Conservation (phyloP, 2,329 filamentous ascomycete genomes). For the Fusarium guadeloupense region DNA sequence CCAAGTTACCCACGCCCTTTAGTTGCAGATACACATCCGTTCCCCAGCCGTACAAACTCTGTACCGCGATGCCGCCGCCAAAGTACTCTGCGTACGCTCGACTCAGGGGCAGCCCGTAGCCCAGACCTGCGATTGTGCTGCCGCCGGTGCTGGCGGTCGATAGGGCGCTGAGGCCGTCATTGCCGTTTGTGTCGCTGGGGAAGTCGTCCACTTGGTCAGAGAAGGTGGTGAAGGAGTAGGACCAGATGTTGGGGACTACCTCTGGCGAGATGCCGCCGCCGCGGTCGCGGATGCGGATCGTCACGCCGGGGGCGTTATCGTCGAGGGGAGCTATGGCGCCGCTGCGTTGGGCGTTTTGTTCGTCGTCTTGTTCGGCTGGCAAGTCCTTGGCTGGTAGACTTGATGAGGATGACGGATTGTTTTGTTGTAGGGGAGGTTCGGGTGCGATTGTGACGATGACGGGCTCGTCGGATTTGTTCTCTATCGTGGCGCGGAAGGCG, state of each 20-base stretch:
- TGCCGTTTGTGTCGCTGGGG: slow-evolving; percentile 52
- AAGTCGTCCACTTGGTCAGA: slow-evolving; percentile 63
- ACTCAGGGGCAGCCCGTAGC: slow-evolving; percentile 90
- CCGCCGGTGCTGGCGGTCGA: slow-evolving; percentile 75
- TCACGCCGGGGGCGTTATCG: slow-evolving; percentile 81
- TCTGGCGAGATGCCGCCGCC: slow-evolving; percentile 91
- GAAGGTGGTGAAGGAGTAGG: slow-evolving; percentile 97
- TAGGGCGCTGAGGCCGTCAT: slow-evolving; percentile 75
- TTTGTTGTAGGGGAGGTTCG: slow-evolving; percentile 57
- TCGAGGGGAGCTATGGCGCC: slow-evolving; percentile 66
- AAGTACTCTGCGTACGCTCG: slow-evolving; percentile 98
- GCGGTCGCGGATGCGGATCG: slow-evolving; percentile 94
- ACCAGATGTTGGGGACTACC: slow-evolving; percentile 89
- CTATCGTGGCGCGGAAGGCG: slow-evolving; percentile 91
- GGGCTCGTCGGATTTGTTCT: slow-evolving; percentile 81
- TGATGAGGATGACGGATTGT: slow-evolving; percentile 33
- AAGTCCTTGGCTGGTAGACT: slow-evolving; percentile 39
- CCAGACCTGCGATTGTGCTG: slow-evolving; percentile 89
- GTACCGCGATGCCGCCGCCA: slow-evolving; percentile 92
- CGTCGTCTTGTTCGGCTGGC: slow-evolving; percentile 39
- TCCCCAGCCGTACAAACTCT: slow-evolving; percentile 95
- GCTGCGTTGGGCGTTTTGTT: slow-evolving; percentile 53
- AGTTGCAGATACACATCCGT: slow-evolving; percentile 74
- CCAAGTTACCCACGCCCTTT: slow-evolving; percentile 68
- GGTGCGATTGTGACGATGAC: slow-evolving; percentile 92